These are phyloP conservation scores for Lasiodiplodia citricola DNA, from an alignment of 2,329 filamentous ascomycete genomes.

Conservation along the genomic window DNA sequence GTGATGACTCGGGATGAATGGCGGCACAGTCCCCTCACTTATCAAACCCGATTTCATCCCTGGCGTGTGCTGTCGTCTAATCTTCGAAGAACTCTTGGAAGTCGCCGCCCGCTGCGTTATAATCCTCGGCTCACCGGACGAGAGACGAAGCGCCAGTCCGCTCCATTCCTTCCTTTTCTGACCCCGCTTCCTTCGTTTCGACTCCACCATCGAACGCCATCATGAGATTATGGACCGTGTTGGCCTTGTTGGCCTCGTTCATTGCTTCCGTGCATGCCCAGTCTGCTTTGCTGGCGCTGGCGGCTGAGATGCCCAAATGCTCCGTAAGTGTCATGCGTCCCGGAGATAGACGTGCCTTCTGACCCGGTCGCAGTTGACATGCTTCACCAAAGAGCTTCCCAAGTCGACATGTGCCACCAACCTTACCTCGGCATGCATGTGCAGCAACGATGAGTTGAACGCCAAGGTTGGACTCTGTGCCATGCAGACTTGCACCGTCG, in stretches of 20 bases:
- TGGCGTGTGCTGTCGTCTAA: neutral
- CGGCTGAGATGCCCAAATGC: slow-evolving; percentile 15
- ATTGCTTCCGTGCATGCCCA: slow-evolving; percentile 12
- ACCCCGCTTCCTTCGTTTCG: slow-evolving; percentile 8
- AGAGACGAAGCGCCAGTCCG: slow-evolving; percentile 5
- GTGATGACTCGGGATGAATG: neutral
- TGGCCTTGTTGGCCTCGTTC: slow-evolving; percentile 22
- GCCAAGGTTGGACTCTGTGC: slow-evolving; percentile 43
- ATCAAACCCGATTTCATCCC: neutral
- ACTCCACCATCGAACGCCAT: neutral
- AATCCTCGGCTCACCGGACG: neutral
- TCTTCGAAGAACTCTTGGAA: neutral
- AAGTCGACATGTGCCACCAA: slow-evolving; percentile 46
- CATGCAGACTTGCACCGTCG: slow-evolving; percentile 41
- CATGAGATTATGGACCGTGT: slow-evolving; percentile 25
- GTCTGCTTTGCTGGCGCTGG: slow-evolving; percentile 5
- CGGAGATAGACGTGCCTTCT: neutral
- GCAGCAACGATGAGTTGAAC: slow-evolving; percentile 42
- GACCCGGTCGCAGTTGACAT: slow-evolving; percentile 30
- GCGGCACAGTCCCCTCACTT: neutral
- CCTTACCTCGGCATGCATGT: slow-evolving; percentile 47
- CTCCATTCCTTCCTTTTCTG: slow-evolving; percentile 8
- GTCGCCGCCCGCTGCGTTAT: neutral
- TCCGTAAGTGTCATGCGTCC: slow-evolving; percentile 10
- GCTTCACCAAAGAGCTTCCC: slow-evolving; percentile 34